phyloP scores from a whole-genome alignment of 73 alveolate genomes.

The Stentor coeruleus region DNA sequence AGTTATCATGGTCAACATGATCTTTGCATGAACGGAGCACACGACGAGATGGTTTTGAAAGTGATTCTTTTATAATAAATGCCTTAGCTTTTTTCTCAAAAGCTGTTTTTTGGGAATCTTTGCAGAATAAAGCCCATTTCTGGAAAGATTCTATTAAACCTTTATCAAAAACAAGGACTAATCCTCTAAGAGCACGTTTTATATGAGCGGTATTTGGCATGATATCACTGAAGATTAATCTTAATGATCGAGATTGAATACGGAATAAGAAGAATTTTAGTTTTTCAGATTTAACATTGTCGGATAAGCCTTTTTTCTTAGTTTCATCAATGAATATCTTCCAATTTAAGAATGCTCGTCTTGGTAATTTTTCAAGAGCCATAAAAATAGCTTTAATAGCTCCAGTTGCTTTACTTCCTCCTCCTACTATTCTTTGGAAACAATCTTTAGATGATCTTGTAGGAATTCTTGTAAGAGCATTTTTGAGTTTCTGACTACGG shows the following conservation, averaged over 20 bases:
- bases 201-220: not conserved
- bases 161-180: not conserved
- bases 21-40: not conserved
- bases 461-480: not conserved
- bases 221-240: not conserved
- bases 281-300: not conserved
- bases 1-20: not conserved
- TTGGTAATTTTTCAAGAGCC: not conserved
- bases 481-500: not conserved
- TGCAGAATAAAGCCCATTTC: not conserved
- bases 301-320: not conserved
- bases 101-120: not conserved
- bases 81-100: not conserved
- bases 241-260: not conserved
- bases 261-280: not conserved
- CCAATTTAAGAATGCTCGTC: not conserved
- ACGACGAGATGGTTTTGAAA: not conserved
- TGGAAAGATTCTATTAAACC: not conserved
- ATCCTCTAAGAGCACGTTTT: slow-evolving; percentile 13
- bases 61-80: not conserved
- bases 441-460: not conserved
- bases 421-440: slow-evolving; percentile 12
- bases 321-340: not conserved
- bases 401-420: not conserved
- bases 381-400: not conserved